Base-by-base conservation (phyloP, 805 yeast genomes). In the Candida tallmaniae region DNA sequence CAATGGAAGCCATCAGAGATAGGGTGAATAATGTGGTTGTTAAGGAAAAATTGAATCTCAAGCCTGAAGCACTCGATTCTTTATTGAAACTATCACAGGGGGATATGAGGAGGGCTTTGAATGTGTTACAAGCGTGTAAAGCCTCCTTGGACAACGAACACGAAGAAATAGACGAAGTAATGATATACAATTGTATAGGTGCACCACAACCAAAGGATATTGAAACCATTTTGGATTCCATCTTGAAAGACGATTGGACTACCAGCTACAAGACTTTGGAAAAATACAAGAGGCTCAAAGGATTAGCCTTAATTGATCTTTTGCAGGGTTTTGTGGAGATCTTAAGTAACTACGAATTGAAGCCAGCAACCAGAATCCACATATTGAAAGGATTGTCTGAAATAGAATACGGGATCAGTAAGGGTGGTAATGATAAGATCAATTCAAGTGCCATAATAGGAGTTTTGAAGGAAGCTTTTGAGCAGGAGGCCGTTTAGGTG, bases 21-120 rank as follows among this genome's bases (percentile, higher is more conserved):
- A 75, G 95, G 35, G 64, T 90, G 19, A 64, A 73, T 30, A 68
- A 74, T 40, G 96, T 93, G 6, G 70, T 87, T 31, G 71, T 74
- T 26, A 65, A 66, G 34, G 99, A 93, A 49, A 57, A 75, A 1
- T 62, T 93, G 31, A 60, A 67, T 4, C 65, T 93, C 7, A 51
- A 68, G 0, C 58, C 68, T 0, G 77, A 68, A 1, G 97, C 95
- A 0, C 62, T 73, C 27, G 58, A 60, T 0, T 78, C 96, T 2
- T 62, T 93, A 31, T 65, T 93, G 37, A 68, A 64, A 34, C 68
- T 93, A 36, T 73, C 93, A n/a, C 75, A 79, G 38, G 99, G 99
- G 34, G 99, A 93, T 58, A 93, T 93, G 98, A 77, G 99, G 64
- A 76, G 85, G 32, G 95, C 95, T 1, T 68, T 93, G 47, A 93